A percentile compares a stretch with the other conserved stretches of the same genome.
phyloP scores from a whole-genome alignment of 2,329 filamentous ascomycete genomes.

The Sarocladium oryzae region DNA sequence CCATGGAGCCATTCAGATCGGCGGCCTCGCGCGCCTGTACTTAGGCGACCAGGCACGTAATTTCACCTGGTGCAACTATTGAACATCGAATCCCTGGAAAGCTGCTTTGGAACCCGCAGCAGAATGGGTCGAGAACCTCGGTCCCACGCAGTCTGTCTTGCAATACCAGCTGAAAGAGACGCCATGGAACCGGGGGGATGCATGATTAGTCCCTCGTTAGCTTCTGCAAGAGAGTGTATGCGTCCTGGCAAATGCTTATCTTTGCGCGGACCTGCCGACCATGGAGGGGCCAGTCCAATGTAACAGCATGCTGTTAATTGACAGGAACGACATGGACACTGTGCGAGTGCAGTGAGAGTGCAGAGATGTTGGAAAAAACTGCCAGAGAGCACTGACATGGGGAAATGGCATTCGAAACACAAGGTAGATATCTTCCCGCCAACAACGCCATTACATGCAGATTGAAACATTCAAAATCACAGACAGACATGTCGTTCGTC shows the following conservation, averaged over 20 bases:
- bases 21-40: too few relatives aligned
- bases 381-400: too few relatives aligned
- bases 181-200: not conserved
- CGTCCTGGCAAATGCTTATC: not conserved
- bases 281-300: not conserved
- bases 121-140: too few relatives aligned
- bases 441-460: constrained; percentile 2
- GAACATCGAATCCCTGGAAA: not conserved
- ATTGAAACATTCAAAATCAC: not conserved
- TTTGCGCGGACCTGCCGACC: not conserved
- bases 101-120: not conserved
- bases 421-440: not conserved
- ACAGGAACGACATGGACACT: not conserved
- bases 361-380: too few relatives aligned
- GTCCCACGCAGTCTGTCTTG: too few relatives aligned
- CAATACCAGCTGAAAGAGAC: not conserved
- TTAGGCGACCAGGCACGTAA: too few relatives aligned
- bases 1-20: too few relatives aligned
- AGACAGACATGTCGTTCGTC: too few relatives aligned
- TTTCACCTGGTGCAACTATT: too few relatives aligned
- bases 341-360: too few relatives aligned
- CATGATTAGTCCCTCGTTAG: not conserved
- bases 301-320: too few relatives aligned
- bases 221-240: not conserved
- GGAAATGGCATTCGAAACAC: not conserved